Percentiles rank a stretch among this genome's conserved stretches.
These are phyloP conservation scores for Chrysanthemum makinoi DNA, from an alignment of 129 eudicot genomes.

Conservation along the genomic window DNA sequence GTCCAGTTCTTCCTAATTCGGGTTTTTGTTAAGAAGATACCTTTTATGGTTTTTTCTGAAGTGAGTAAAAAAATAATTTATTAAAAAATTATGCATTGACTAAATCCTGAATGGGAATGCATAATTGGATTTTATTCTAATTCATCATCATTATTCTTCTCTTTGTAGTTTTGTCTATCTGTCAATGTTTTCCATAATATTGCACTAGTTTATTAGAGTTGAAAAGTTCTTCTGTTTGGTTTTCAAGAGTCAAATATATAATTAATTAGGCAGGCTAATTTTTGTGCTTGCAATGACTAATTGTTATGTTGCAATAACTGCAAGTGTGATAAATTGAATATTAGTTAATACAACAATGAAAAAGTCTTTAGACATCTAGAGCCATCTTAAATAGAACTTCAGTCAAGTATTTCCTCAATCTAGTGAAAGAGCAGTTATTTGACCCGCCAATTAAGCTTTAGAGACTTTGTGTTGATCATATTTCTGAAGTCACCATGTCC, in stretches of 20 bases:
- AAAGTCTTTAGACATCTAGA: slow-evolving; percentile 10
- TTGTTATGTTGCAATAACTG: slow-evolving; percentile 13
- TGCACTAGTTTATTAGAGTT: slow-evolving; percentile 19
- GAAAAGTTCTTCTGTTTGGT: slow-evolving; percentile 22
- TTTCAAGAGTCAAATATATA: slow-evolving; percentile 26
- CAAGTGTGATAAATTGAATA: slow-evolving; percentile 15
- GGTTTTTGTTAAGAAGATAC: not conserved
- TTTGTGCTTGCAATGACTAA: slow-evolving; percentile 11
- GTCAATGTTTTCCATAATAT: slow-evolving; percentile 21
- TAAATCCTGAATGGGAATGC: slow-evolving; percentile 5
- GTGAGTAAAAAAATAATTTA: no score
- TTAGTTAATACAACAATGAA: slow-evolving; percentile 15
- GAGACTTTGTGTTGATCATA: slow-evolving; percentile 9
- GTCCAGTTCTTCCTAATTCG: not conserved
- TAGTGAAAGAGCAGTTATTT: slow-evolving; percentile 2
- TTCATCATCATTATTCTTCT: slow-evolving; percentile 10
- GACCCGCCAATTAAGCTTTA: slow-evolving; percentile 12
- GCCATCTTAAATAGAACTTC: not conserved
- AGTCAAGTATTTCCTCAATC: not conserved
- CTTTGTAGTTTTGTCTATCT: slow-evolving; percentile 16
- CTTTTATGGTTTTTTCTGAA: no score
- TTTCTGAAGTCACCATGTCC: not conserved
- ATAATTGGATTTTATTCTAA: not conserved
- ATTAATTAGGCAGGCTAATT: not conserved
- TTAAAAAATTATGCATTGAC: slow-evolving; percentile 7